Percentiles rank a stretch among this genome's conserved stretches.
Conservation (phyloP, 176 grass and related monocot species). For the Zea luxurians region DNA sequence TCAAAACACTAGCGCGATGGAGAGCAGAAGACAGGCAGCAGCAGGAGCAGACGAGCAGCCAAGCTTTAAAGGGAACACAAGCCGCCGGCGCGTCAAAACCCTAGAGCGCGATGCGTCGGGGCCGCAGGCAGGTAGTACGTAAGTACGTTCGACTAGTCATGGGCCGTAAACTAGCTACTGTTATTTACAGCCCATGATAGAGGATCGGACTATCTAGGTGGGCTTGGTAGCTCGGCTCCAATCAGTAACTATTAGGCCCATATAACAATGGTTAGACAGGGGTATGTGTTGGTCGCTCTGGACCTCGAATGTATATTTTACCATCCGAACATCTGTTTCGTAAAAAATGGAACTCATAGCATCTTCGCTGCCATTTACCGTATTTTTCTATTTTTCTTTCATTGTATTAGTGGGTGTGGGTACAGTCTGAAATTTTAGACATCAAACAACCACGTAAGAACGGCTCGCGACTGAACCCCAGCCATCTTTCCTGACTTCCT, state of each 20-base stretch:
- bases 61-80: background rate
- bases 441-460: no score
- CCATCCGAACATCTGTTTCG: no score
- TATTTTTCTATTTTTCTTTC: no score
- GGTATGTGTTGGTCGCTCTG: no score
- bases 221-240: background rate
- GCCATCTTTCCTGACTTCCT: no score
- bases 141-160: background rate
- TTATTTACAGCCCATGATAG: background rate
- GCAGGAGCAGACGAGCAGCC: background rate
- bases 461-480: no score
- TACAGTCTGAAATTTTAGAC: no score
- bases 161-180: background rate
- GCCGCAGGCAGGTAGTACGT: background rate
- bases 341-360: constrained; percentile 20
- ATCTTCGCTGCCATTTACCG: no score
- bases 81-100: constrained; percentile 27
- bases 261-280: background rate
- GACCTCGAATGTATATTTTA: no score
- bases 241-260: background rate
- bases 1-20: background rate
- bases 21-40: constrained; percentile 9
- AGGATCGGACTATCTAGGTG: background rate
- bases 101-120: background rate
- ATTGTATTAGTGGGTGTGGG: no score